Percentiles rank a stretch among this genome's conserved stretches.
These are phyloP conservation scores for Kodamaea alishanica DNA, from an alignment of 1,139 yeast species.

Conservation along the genomic window DNA sequence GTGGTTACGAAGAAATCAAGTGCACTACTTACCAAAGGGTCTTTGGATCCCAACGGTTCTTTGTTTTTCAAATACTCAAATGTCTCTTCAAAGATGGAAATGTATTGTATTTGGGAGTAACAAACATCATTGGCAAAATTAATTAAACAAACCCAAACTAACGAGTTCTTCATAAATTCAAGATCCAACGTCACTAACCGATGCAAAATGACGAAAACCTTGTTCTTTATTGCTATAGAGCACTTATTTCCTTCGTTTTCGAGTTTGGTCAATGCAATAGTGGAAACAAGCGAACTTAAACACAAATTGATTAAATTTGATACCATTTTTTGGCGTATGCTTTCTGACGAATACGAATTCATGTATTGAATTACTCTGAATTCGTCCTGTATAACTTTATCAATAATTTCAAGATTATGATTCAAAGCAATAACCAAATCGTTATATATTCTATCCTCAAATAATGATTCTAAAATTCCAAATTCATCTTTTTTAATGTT, in stretches of 20 bases:
- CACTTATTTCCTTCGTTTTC: slow-evolving; percentile 1
- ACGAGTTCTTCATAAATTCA: slow-evolving; percentile 10
- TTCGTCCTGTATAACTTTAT: slow-evolving; percentile 17
- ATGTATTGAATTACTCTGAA: slow-evolving; percentile 14
- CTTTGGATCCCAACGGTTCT: slow-evolving; percentile 11
- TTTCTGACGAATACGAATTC: slow-evolving; percentile 9
- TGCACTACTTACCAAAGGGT: slow-evolving; percentile 24
- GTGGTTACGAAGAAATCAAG: slow-evolving; percentile 24
- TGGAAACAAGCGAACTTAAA: slow-evolving; percentile 16
- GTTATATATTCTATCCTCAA: slow-evolving; percentile 5
- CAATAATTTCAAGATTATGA: slow-evolving; percentile 11
- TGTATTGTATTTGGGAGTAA: slow-evolving; percentile 24
- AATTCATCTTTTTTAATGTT: slow-evolving; percentile 8
- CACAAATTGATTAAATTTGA: slow-evolving; percentile 16
- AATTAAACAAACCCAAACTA: slow-evolving; percentile 28
- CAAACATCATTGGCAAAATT: slow-evolving; percentile 32
- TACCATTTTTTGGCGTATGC: slow-evolving; percentile 15
- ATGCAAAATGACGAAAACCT: slow-evolving; percentile 9
- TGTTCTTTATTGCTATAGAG: not conserved
- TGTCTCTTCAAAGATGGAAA: slow-evolving; percentile 19
- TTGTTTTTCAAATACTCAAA: slow-evolving; percentile 17
- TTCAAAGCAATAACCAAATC: slow-evolving; percentile 10
- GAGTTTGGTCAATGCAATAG: slow-evolving; percentile 11
- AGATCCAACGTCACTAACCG: slow-evolving; percentile 11
- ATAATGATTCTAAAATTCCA: slow-evolving; percentile 6